Evolutionary conservation across 768 basidiomycete species (phyloP).

Genomic region (Tubosaeta brunneosetosa): DNA sequence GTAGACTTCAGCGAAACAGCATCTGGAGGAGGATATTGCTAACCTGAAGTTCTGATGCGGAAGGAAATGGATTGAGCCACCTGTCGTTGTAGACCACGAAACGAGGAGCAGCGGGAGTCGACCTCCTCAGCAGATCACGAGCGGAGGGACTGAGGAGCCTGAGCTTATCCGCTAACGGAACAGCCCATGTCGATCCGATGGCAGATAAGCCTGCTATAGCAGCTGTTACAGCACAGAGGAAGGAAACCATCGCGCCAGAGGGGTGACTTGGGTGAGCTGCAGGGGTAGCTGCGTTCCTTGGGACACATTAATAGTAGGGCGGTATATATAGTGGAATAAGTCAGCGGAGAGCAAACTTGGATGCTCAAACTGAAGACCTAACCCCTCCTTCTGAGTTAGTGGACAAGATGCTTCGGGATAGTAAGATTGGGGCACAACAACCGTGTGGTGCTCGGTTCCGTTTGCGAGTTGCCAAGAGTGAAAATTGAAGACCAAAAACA

Average conservation of each 20-base stretch:
- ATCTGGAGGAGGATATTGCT: background rate
- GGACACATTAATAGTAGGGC: background rate
- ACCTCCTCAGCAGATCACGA: slow-evolving; percentile 17
- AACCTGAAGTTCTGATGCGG: slow-evolving; percentile 41
- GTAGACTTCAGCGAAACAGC: background rate
- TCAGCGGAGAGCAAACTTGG: background rate
- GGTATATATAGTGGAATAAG: slow-evolving; percentile 15
- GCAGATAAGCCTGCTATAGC: slow-evolving; percentile 5
- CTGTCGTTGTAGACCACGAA: slow-evolving; percentile 41
- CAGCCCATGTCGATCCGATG: slow-evolving; percentile 10
- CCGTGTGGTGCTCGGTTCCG: background rate
- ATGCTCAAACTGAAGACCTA: background rate
- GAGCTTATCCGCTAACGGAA: slow-evolving; percentile 22
- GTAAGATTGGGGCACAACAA: background rate
- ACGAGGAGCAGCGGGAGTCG: slow-evolving; percentile 43
- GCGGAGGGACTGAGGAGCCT: slow-evolving; percentile 19
- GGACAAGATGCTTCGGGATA: background rate
- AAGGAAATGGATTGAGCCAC: slow-evolving; percentile 43
- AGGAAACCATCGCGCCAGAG: slow-evolving; percentile 13
- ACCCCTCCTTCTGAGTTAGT: background rate
- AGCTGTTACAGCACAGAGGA: slow-evolving; percentile 4
- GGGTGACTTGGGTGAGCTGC: background rate
- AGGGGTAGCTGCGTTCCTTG: background rate
- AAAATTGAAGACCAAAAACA: background rate
- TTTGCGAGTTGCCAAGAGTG: background rate